Evolutionary conservation across 2,329 filamentous ascomycete genomes (phyloP).

Genomic region (Ascochyta viciae-villosae): DNA sequence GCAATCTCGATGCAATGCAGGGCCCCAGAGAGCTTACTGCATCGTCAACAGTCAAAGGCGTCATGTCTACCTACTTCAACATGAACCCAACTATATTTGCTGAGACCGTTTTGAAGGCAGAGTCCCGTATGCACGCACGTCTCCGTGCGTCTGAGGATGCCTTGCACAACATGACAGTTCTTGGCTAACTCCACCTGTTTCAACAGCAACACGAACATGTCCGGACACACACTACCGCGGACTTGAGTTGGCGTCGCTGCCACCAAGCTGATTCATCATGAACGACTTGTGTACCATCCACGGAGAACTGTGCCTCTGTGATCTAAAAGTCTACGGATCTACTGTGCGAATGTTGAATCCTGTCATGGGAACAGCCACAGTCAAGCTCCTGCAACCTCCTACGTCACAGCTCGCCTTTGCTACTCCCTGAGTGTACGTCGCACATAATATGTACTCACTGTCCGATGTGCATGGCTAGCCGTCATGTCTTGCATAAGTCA

Average conservation of each 20-base stretch:
- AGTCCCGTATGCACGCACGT: constrained; percentile 1
- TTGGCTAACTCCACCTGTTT: constrained; percentile 1
- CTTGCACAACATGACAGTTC: neutral
- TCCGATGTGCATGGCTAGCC: constrained; percentile 1
- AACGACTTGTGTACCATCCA: too few species aligned
- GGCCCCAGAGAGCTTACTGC: neutral
- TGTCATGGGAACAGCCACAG: neutral
- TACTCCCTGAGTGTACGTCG: neutral
- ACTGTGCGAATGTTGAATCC: neutral
- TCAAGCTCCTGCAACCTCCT: neutral
- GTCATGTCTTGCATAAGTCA: constrained; percentile 10
- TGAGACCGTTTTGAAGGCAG: neutral
- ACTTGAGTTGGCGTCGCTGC: neutral
- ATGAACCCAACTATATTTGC: neutral
- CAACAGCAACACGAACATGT: neutral
- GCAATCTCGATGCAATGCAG: neutral
- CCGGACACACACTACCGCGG: neutral
- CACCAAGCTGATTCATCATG: too few species aligned
- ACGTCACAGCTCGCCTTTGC: neutral
- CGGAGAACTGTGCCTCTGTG: neutral
- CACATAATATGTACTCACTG: constrained; percentile 1
- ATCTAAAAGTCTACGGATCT: neutral
- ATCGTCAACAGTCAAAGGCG: neutral
- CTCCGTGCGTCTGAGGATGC: neutral
- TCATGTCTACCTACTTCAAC: too few species aligned